Conservation (phyloP, 2,329 filamentous ascomycete genomes). For the Calonectria ilicicola region DNA sequence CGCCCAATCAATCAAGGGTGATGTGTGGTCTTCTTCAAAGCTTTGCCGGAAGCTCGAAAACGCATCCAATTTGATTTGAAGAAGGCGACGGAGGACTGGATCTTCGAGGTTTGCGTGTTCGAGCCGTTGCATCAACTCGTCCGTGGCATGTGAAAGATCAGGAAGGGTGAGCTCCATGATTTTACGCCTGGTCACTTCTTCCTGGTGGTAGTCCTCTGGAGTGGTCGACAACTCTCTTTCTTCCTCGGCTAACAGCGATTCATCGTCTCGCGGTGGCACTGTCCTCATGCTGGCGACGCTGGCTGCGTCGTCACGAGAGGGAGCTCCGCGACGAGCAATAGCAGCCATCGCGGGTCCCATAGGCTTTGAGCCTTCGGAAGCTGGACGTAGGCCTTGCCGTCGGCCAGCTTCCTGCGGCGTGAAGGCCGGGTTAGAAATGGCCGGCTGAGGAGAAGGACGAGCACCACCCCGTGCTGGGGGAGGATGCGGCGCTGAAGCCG, state of each 20-base stretch:
- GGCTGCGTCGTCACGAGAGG: conserved; percentile 10
- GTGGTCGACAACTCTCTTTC: conserved; percentile 13
- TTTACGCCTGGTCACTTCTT: conserved; percentile 31
- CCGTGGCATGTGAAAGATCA: conserved; percentile 42
- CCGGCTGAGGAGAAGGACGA: conserved; percentile 30
- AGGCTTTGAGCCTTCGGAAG: neutral
- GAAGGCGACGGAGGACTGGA: conserved; percentile 34
- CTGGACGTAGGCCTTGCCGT: neutral
- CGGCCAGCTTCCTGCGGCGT: neutral
- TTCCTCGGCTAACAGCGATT: conserved; percentile 33
- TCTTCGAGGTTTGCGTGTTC: conserved; percentile 28
- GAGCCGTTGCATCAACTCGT: conserved; percentile 44
- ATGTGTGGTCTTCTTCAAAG: conserved; percentile 35
- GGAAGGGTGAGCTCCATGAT: conserved; percentile 42
- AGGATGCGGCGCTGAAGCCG: conserved; percentile 6
- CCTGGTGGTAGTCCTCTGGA: conserved; percentile 10
- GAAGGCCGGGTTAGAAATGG: neutral
- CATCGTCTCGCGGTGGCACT: conserved; percentile 37
- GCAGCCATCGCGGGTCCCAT: conserved; percentile 27
- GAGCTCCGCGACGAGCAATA: conserved; percentile 40
- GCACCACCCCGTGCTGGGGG: conserved; percentile 22
- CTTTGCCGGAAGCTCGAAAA: conserved; percentile 42
- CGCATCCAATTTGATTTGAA: conserved; percentile 41
- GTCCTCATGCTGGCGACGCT: conserved; percentile 35
- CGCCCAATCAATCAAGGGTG: conserved; percentile 46